These are phyloP conservation scores for Tubosaeta sp. DNA, from an alignment of 768 basidiomycete species.

Conservation along the genomic window DNA sequence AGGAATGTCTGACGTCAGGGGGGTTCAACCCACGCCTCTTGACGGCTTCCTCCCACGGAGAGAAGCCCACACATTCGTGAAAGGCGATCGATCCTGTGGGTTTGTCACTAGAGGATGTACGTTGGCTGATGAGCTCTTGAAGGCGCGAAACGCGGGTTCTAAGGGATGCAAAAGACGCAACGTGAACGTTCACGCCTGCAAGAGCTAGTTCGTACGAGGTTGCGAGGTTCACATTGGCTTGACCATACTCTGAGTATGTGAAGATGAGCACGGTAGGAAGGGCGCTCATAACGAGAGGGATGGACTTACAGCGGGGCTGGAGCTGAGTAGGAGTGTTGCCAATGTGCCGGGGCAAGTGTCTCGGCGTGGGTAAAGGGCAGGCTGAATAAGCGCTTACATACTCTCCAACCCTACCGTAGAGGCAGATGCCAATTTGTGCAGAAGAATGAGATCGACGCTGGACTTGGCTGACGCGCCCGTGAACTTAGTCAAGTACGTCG, in stretches of 20 bases:
- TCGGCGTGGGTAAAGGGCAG: too few species aligned
- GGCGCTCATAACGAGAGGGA: not conserved
- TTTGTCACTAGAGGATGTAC: not conserved
- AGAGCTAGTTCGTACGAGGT: slow-evolving; percentile 14
- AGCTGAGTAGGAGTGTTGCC: too few species aligned
- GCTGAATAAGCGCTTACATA: too few species aligned
- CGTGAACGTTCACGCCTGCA: slow-evolving; percentile 3
- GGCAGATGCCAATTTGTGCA: too few species aligned
- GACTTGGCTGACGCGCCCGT: too few species aligned
- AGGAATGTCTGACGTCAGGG: not conserved
- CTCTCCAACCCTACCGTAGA: too few species aligned
- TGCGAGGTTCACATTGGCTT: slow-evolving; percentile 1
- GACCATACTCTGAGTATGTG: slow-evolving; percentile 2
- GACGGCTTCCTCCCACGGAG: not conserved
- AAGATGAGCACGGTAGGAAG: slow-evolving; percentile 7
- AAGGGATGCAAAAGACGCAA: slow-evolving; percentile 13
- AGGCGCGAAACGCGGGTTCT: slow-evolving; percentile 3
- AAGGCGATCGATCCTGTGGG: slow-evolving; percentile 2
- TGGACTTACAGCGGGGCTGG: not conserved
- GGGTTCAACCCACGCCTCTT: not conserved
- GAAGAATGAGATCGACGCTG: too few species aligned
- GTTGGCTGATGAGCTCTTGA: slow-evolving; percentile 1
- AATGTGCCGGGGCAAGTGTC: too few species aligned
- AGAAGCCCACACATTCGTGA: slow-evolving; percentile 1
- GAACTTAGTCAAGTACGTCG: too few species aligned